These are phyloP conservation scores for Claviceps paspali DNA, from an alignment of 2,329 filamentous ascomycete species.

Conservation along the genomic window DNA sequence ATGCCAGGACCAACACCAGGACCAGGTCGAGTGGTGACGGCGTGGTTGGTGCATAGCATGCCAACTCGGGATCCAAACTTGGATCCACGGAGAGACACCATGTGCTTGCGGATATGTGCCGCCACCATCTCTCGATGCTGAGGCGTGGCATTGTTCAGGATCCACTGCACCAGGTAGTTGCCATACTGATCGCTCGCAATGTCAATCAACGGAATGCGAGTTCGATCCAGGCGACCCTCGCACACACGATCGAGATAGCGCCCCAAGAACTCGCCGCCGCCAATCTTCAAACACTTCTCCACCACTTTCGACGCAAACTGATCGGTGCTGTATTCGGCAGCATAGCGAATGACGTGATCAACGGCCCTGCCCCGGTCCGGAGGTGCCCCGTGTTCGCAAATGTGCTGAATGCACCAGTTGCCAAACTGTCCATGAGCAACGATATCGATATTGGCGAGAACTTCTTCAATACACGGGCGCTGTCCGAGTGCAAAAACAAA, in stretches of 20 bases:
- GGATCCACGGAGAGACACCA: constrained; percentile 95
- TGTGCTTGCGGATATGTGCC: constrained; percentile 92
- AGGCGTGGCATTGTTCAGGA: constrained; percentile 71
- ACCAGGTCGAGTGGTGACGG: constrained; percentile 74
- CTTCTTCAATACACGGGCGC: constrained; percentile 95
- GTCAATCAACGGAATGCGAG: constrained; percentile 92
- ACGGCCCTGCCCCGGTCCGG: constrained; percentile 85
- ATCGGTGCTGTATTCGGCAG: constrained; percentile 95
- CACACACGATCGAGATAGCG: constrained; percentile 90
- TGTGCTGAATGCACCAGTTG: constrained; percentile 99
- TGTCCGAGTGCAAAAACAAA: constrained; percentile 19
- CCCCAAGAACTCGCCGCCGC: constrained; percentile 74
- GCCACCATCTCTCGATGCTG: constrained; percentile 91
- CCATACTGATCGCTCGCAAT: constrained; percentile 98
- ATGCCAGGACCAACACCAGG: constrained; percentile 60
- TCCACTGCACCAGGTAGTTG: constrained; percentile 96
- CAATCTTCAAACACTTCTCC: constrained; percentile 97
- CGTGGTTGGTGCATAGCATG: constrained; percentile 96
- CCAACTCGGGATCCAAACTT: constrained; percentile 97
- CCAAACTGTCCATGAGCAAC: constrained; percentile 96
- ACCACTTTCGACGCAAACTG: constrained; percentile 99
- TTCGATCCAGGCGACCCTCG: constrained; percentile 76
- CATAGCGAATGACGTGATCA: constrained; percentile 87
- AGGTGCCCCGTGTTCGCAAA: constrained; percentile 89
- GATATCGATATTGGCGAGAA: constrained; percentile 85